Conservation (phyloP, 2,329 filamentous ascomycete species). For the Stemphylium beticola region DNA sequence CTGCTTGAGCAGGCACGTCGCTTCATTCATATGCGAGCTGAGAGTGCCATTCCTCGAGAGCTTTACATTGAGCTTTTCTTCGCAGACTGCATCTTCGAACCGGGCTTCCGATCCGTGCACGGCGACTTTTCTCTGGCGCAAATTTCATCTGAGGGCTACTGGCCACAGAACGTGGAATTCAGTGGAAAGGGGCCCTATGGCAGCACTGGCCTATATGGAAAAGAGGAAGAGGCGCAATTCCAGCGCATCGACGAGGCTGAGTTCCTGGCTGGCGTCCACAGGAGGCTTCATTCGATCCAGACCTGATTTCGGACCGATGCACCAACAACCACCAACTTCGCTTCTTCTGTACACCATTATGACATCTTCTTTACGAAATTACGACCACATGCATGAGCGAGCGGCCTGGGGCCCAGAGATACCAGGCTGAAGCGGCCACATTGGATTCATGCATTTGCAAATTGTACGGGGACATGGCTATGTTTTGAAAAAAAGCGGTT, state of each 20-base stretch:
- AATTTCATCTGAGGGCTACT: slow-evolving; percentile 49
- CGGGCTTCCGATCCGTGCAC: slow-evolving; percentile 53
- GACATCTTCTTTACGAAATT: slow-evolving; percentile 29
- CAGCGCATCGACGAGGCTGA: slow-evolving; percentile 48
- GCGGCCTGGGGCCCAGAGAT: slow-evolving; percentile 42
- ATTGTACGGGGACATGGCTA: slow-evolving; percentile 16
- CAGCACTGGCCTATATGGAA: slow-evolving; percentile 57
- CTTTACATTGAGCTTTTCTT: slow-evolving; percentile 59
- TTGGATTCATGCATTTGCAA: slow-evolving; percentile 25
- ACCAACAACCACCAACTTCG: slow-evolving; percentile 20
- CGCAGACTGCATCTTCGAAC: slow-evolving; percentile 59
- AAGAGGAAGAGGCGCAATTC: slow-evolving; percentile 53
- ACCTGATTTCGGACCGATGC: slow-evolving; percentile 37
- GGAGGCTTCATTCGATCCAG: slow-evolving; percentile 45
- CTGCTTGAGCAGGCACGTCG: slow-evolving; percentile 51
- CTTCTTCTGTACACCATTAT: slow-evolving; percentile 31
- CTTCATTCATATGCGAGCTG: slow-evolving; percentile 49
- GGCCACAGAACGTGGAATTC: slow-evolving; percentile 47
- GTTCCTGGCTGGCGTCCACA: slow-evolving; percentile 47
- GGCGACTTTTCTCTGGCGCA: slow-evolving; percentile 57
- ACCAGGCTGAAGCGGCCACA: slow-evolving; percentile 39
- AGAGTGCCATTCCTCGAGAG: slow-evolving; percentile 45
- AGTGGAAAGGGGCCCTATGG: slow-evolving; percentile 58
- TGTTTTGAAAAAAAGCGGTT: slow-evolving; percentile 16
- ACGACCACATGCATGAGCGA: slow-evolving; percentile 40